phyloP scores from a whole-genome alignment of 2,329 filamentous ascomycete species.

The Exserohilum turcica region DNA sequence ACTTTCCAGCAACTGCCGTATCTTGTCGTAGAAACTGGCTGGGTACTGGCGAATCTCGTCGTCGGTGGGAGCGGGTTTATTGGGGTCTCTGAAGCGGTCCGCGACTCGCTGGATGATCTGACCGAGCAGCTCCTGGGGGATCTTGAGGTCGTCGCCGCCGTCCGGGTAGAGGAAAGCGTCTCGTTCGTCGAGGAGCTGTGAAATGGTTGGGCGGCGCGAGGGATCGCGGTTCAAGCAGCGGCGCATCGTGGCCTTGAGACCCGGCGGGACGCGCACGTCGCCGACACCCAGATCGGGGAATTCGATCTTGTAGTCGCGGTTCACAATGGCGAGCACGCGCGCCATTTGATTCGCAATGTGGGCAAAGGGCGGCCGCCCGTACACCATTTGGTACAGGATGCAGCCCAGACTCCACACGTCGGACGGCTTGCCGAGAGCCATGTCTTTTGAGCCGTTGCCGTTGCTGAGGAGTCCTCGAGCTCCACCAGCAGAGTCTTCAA shows the following conservation, averaged over 20 bases:
- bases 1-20: constrained; percentile 48
- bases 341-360: constrained; percentile 88
- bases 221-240: constrained; percentile 65
- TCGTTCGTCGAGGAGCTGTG: constrained; percentile 59
- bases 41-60: constrained; percentile 59
- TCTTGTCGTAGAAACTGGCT: constrained; percentile 55
- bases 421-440: constrained; percentile 94
- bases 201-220: constrained; percentile 60
- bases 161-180: constrained; percentile 66
- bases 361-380: constrained; percentile 92
- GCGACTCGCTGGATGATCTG: constrained; percentile 65
- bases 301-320: constrained; percentile 74
- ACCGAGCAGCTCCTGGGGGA: constrained; percentile 60
- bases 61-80: constrained; percentile 59
- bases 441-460: constrained; percentile 66
- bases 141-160: constrained; percentile 55
- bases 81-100: constrained; percentile 60
- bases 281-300: constrained; percentile 74
- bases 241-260: constrained; percentile 61
- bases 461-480: constrained; percentile 50
- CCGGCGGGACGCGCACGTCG: constrained; percentile 60
- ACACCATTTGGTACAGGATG: constrained; percentile 97
- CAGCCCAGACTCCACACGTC: constrained; percentile 97
- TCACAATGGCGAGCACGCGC: constrained; percentile 84
- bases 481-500: constrained; percentile 80